phyloP scores from a whole-genome alignment of 352 stramenopile species.

The Globisporangium recalcitrans region DNA sequence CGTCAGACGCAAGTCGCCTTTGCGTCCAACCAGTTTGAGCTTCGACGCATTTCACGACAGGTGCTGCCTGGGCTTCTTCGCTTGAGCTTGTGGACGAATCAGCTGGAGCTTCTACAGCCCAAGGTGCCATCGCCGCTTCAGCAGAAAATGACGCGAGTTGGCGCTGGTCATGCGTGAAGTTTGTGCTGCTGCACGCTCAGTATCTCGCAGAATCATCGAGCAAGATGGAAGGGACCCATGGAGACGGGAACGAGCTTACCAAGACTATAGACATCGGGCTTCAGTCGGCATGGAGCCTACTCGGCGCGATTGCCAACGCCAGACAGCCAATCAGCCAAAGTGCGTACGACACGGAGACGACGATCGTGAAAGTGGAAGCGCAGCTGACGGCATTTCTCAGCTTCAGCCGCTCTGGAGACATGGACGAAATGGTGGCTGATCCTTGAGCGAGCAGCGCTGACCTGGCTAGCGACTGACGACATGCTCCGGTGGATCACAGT shows the following conservation, averaged over 20 bases:
- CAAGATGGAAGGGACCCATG: background rate
- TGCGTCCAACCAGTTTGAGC: constrained; percentile 55
- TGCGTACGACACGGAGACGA: constrained; percentile 14
- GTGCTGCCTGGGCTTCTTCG: constrained; percentile 48
- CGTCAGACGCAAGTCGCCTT: constrained; percentile 37
- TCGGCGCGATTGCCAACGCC: background rate
- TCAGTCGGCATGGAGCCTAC: background rate
- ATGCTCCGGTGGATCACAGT: constrained; percentile 73
- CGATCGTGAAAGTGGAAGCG: constrained; percentile 23
- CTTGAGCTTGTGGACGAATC: constrained; percentile 42
- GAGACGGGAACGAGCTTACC: background rate
- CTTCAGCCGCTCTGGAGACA: background rate
- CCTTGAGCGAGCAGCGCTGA: constrained; percentile 28
- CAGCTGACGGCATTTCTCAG: constrained; percentile 24
- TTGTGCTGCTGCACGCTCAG: constrained; percentile 35
- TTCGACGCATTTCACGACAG: constrained; percentile 58
- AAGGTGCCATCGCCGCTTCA: background rate
- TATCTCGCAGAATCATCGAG: constrained; percentile 18
- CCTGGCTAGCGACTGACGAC: constrained; percentile 55
- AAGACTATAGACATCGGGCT: background rate
- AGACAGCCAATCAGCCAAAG: background rate
- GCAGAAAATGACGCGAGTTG: constrained; percentile 8
- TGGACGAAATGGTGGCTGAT: constrained; percentile 29
- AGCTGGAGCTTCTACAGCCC: constrained; percentile 25
- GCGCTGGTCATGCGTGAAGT: constrained; percentile 35